A percentile compares a stretch with the other conserved stretches of the same genome.
Conservation (phyloP, 2,329 filamentous ascomycete genomes). For the Dactylellina drechsleri region DNA sequence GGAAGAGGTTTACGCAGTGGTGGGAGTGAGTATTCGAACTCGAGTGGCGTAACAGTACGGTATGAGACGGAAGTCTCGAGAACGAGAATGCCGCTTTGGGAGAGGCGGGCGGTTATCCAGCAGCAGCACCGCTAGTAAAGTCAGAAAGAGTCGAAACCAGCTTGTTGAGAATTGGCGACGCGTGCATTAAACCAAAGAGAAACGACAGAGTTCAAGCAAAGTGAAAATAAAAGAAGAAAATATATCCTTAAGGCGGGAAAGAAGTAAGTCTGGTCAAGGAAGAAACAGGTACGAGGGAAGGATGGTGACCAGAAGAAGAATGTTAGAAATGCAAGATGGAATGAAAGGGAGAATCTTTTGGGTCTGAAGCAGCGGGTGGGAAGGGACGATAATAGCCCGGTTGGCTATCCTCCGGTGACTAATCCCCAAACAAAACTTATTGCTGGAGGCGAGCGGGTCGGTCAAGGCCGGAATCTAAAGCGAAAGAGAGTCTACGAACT, state of each 20-base stretch:
- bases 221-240: constrained; percentile 10
- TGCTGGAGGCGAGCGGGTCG: constrained; percentile 6
- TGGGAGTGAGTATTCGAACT: background rate
- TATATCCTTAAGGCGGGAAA: background rate
- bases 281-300: constrained; percentile 2
- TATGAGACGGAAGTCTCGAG: constrained; percentile 25
- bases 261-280: constrained; percentile 24
- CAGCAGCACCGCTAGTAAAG: constrained; percentile 33
- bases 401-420: constrained; percentile 49
- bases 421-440: constrained; percentile 26
- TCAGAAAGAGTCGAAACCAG: constrained; percentile 48
- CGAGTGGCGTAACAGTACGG: constrained; percentile 13
- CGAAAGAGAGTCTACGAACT: constrained; percentile 12
- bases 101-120: constrained; percentile 43
- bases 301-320: constrained; percentile 36
- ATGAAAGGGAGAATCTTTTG: constrained; percentile 24
- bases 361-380: background rate
- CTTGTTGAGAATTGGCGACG: constrained; percentile 40
- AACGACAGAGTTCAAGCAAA: constrained; percentile 6
- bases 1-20: background rate
- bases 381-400: constrained; percentile 17
- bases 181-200: constrained; percentile 54
- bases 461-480: constrained; percentile 25
- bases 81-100: constrained; percentile 37
- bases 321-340: constrained; percentile 50